phyloP scores from a whole-genome alignment of 495 filamentous ascomycete species.

The Cetradonia linearis region DNA sequence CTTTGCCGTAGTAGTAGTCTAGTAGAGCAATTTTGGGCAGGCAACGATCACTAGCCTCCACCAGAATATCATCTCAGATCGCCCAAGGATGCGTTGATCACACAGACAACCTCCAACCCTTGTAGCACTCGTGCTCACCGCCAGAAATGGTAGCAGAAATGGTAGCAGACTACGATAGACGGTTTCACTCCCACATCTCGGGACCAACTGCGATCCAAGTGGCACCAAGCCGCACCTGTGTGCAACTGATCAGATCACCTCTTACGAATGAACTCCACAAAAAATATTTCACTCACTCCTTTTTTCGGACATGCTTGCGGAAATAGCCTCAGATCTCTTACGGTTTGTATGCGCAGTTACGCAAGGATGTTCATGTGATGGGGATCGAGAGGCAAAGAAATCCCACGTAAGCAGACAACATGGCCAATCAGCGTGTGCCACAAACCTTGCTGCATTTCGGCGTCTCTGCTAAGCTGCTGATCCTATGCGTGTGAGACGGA shows the following conservation, averaged over 20 bases:
- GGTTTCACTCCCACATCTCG: not conserved
- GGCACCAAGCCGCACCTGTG: constrained; percentile 5
- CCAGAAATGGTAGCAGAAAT: not conserved
- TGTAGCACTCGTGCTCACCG: not conserved
- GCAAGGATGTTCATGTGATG: constrained; percentile 16
- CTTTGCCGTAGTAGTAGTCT: no score
- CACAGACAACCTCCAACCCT: constrained; percentile 1
- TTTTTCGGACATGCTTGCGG: not conserved
- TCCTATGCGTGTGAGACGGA: constrained; percentile 10
- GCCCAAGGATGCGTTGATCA: not conserved
- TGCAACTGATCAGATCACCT: not conserved
- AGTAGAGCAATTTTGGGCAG: not conserved
- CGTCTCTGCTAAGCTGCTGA: constrained; percentile 12
- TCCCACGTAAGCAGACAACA: constrained; percentile 8
- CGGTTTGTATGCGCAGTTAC: constrained; percentile 6
- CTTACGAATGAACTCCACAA: constrained; percentile 1
- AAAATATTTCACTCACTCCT: not conserved
- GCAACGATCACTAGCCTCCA: not conserved
- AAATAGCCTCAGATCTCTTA: not conserved
- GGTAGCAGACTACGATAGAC: not conserved
- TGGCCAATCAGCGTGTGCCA: constrained; percentile 20
- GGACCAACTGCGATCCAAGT: not conserved
- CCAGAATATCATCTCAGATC: not conserved
- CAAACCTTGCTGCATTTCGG: constrained; percentile 13
- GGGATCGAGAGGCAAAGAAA: not conserved